phyloP scores from a whole-genome alignment of 352 stramenopile species.

The Phytophthora boehmeriae region DNA sequence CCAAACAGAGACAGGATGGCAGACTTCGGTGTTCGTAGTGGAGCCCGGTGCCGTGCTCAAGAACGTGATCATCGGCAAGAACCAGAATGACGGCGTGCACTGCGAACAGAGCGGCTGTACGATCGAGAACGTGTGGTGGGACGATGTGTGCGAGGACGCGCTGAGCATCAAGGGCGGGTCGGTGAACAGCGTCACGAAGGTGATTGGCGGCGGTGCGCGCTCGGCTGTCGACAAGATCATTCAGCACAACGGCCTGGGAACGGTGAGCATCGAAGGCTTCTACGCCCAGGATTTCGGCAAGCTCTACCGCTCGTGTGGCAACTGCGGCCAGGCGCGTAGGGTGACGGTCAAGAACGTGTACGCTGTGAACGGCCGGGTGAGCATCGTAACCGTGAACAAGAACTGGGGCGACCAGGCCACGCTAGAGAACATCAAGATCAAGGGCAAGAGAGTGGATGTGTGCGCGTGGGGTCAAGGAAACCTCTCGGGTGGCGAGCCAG shows the following conservation, averaged over 20 bases:
- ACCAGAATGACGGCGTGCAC: conserved; percentile 3
- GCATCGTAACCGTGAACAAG: conserved; percentile 46
- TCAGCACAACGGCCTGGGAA: conserved; percentile 1
- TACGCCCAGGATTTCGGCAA: conserved; percentile 14
- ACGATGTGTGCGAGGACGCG: conserved; percentile 2
- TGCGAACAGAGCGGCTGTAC: conserved; percentile 1
- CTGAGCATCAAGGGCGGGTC: conserved; percentile 3
- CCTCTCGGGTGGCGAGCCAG: conserved; percentile 23
- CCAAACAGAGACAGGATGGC: conserved; percentile 19
- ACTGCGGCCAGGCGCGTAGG: conserved; percentile 16
- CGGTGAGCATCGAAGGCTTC: conserved; percentile 13
- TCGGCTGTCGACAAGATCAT: not conserved
- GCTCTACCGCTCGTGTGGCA: conserved; percentile 3
- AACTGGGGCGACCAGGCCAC: conserved; percentile 49
- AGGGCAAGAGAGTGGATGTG: conserved; percentile 32
- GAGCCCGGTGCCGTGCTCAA: not conserved
- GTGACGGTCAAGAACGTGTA: conserved; percentile 32
- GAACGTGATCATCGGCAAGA: conserved; percentile 1
- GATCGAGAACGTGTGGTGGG: conserved; percentile 4
- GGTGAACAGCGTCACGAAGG: not conserved
- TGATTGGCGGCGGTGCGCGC: conserved; percentile 1
- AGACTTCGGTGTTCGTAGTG: conserved; percentile 25
- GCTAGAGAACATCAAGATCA: conserved; percentile 51
- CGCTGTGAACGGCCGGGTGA: conserved; percentile 28
- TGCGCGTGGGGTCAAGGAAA: conserved; percentile 26